Evolutionary conservation across 345 rosid genomes (phyloP).

Genomic region (Sapria himalayana): DNA sequence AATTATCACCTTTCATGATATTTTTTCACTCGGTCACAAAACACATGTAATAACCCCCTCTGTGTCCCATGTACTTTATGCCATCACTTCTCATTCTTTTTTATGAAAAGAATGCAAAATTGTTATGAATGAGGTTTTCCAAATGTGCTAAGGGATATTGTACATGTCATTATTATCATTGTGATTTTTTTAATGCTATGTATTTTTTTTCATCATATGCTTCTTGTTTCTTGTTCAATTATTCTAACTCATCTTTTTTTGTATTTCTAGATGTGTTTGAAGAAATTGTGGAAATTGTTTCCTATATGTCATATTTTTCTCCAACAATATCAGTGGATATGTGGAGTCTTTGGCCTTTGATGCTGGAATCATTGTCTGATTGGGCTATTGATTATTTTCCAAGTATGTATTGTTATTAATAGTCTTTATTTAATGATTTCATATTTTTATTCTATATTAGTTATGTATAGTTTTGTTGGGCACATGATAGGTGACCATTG

Average conservation of each 20-base stretch:
- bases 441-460: too few relatives aligned
- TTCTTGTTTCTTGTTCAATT: not conserved
- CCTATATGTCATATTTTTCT: conserved; percentile 94
- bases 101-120: too few relatives aligned
- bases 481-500: too few relatives aligned
- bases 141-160: too few relatives aligned
- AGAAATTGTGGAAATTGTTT: conserved; percentile 94
- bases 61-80: too few relatives aligned
- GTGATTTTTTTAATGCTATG: too few relatives aligned
- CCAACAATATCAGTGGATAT: conserved; percentile 78
- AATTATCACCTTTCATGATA: not conserved
- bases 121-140: too few relatives aligned
- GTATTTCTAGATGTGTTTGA: conserved; percentile 73
- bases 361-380: conserved; percentile 79
- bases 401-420: conserved; percentile 20
- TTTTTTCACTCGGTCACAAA: not conserved
- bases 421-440: not conserved
- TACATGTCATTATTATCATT: too few relatives aligned
- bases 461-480: too few relatives aligned
- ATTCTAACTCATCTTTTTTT: conserved; percentile 1
- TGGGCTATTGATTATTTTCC: conserved; percentile 99
- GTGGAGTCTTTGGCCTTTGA: conserved; percentile 99
- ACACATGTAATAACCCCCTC: too few relatives aligned
- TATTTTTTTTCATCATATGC: too few relatives aligned
- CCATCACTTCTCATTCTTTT: too few relatives aligned